Evolutionary conservation across 805 yeast genomes (phyloP).

Genomic region (Candida alai): DNA sequence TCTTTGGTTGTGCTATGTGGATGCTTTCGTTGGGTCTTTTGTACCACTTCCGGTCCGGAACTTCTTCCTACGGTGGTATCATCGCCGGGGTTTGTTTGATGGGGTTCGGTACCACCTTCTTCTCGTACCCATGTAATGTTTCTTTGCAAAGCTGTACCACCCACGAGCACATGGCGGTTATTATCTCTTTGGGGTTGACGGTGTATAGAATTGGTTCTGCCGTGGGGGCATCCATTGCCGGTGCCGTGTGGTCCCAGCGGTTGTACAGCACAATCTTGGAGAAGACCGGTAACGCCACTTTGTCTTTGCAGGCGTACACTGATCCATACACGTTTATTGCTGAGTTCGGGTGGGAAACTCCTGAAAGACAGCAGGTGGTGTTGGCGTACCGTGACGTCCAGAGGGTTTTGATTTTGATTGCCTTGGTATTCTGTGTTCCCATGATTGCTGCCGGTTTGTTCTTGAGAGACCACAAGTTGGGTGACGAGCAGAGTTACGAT

Average conservation of each 20-base stretch:
- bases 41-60: slow-evolving; percentile 50
- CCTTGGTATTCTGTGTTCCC: slow-evolving; percentile 52
- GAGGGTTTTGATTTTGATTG: slow-evolving; percentile 52
- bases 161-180: slow-evolving; percentile 64
- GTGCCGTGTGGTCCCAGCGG: slow-evolving; percentile 67
- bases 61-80: slow-evolving; percentile 45
- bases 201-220: slow-evolving; percentile 62
- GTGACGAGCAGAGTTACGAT: slow-evolving; percentile 24
- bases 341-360: slow-evolving; percentile 57
- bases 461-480: slow-evolving; percentile 51
- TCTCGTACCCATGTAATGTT: slow-evolving; percentile 61
- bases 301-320: slow-evolving; percentile 25
- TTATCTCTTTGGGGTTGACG: slow-evolving; percentile 54
- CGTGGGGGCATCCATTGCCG: slow-evolving; percentile 59
- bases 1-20: slow-evolving; percentile 59
- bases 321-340: slow-evolving; percentile 50
- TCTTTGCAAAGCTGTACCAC: slow-evolving; percentile 55
- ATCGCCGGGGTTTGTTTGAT: slow-evolving; percentile 61
- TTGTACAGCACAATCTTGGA: slow-evolving; percentile 43
- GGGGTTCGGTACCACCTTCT: slow-evolving; percentile 74
- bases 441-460: slow-evolving; percentile 44
- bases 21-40: slow-evolving; percentile 58
- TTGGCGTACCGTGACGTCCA: slow-evolving; percentile 58
- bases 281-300: slow-evolving; percentile 23
- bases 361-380: slow-evolving; percentile 55